A percentile compares a stretch with the other conserved stretches of the same genome.
Evolutionary conservation across 495 filamentous ascomycete species (phyloP).

Genomic region (Xylaria telfairii): DNA sequence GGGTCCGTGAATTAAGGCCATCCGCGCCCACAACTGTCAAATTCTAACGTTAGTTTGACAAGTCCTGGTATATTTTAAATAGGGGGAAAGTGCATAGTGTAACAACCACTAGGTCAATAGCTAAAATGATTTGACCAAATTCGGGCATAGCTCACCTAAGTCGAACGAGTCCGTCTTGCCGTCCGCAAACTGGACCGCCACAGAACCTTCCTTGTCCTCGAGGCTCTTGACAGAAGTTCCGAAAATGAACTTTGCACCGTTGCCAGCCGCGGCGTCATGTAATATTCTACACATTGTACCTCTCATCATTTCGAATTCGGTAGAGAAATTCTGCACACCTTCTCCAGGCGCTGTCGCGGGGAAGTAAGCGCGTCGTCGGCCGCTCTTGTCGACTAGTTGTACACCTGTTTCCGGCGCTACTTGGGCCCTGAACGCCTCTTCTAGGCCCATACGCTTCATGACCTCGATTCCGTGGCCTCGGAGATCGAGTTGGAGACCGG

Average conservation of each 20-base stretch:
- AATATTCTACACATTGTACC: slow-evolving; percentile 55
- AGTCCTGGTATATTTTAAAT: background rate
- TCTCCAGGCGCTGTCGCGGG: slow-evolving; percentile 44
- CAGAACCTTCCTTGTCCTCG: slow-evolving; percentile 31
- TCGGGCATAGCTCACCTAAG: slow-evolving; percentile 30
- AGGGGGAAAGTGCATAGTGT: background rate
- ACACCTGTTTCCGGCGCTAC: slow-evolving; percentile 48
- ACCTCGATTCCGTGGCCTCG: slow-evolving; percentile 53
- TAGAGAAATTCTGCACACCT: slow-evolving; percentile 51
- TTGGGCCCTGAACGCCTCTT: slow-evolving; percentile 50
- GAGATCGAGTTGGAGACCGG: slow-evolving; percentile 60
- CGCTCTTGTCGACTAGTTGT: slow-evolving; percentile 48
- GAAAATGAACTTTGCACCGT: slow-evolving; percentile 53
- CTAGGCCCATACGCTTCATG: slow-evolving; percentile 59
- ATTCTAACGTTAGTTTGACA: background rate
- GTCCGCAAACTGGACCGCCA: slow-evolving; percentile 48
- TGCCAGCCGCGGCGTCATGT: slow-evolving; percentile 48
- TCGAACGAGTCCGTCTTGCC: slow-evolving; percentile 47
- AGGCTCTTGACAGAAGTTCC: slow-evolving; percentile 42
- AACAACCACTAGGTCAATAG: background rate
- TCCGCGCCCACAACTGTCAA: slow-evolving; percentile 53
- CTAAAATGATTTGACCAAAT: background rate
- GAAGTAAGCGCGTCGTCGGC: slow-evolving; percentile 50
- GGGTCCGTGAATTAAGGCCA: slow-evolving; percentile 51
- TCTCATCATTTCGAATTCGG: slow-evolving; percentile 62